Evolutionary conservation across 148 eudicot species (phyloP).

Genomic region (Camellia granthamiana): DNA sequence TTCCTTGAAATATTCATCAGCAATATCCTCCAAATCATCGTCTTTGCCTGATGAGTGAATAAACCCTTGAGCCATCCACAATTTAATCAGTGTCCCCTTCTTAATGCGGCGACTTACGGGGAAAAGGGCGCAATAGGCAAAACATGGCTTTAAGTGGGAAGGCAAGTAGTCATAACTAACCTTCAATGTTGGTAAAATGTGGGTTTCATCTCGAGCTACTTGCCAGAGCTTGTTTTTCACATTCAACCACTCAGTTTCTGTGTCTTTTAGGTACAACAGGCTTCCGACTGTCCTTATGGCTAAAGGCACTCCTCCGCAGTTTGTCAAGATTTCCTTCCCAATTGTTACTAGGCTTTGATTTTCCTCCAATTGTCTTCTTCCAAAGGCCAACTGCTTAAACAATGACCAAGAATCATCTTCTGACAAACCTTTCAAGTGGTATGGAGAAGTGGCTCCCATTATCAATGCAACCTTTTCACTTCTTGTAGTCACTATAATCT

Average conservation of each 20-base stretch:
- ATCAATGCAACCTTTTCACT: too few species aligned
- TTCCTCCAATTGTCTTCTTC: background rate
- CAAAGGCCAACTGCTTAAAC: conserved; percentile 18
- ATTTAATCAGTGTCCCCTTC: conserved; percentile 15
- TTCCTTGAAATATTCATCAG: conserved; percentile 22
- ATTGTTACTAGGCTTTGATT: background rate
- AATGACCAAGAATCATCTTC: conserved; percentile 12
- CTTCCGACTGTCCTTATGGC: conserved; percentile 26
- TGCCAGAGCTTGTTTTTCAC: conserved; percentile 9
- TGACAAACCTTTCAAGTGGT: background rate
- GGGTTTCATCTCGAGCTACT: conserved; percentile 5
- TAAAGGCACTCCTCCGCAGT: conserved; percentile 28
- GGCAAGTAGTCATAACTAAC: conserved; percentile 36
- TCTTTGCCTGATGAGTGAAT: conserved; percentile 5
- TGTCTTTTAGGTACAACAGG: conserved; percentile 14
- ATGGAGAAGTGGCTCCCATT: background rate
- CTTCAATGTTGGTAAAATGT: conserved; percentile 19
- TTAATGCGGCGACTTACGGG: conserved; percentile 24
- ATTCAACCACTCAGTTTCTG: conserved; percentile 19
- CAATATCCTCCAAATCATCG: conserved; percentile 20
- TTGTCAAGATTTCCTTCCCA: conserved; percentile 28
- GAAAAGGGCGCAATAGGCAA: conserved; percentile 43
- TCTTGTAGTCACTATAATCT: conserved; percentile 15
- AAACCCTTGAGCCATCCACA: conserved; percentile 42
- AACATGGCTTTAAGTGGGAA: conserved; percentile 36